Evolutionary conservation across 225 moss, liverwort and hornwort species (phyloP), one percentile per base, ranked within the genome.

Genomic region (Takakia lepidozioides): DNA sequence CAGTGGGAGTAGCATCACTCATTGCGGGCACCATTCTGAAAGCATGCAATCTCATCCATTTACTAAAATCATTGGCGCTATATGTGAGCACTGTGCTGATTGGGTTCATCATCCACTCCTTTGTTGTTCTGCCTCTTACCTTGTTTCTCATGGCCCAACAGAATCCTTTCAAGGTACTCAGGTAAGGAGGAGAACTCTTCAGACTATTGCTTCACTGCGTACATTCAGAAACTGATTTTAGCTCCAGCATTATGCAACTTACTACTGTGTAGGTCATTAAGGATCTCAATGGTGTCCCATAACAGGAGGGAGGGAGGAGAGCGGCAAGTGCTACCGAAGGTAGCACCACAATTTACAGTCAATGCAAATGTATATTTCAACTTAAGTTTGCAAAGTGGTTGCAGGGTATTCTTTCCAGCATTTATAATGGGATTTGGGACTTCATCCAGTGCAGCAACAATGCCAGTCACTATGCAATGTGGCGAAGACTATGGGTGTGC

Each of bases 391-490:
- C 37, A 48, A 18, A 16, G 47, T n/a, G 48, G 40, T 29, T 9
- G 38, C 57, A 75, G 80, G 10, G 63, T 67, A 36, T 93, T 93
- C 50, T 59, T 86, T 27, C 93, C 93, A 38, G 89, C 89, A 5
- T 65, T 93, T 8, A 28, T 89, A 19, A 67, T 93, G 65, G 93
- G 74, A 17, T 62, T 93, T 22, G 93, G 93, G 52, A 89, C 89
- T 34, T 65, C 84, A 1, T 93, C 89, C 1, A 86, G 85, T 56
- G 89, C 93, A 47, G 93, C 93, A 6, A 82, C 86, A 29, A 89
- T 93, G 93, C 89, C 93, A 19, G 71, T 93, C 29, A 86, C 88
- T 46, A 93, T 93, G 89, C 67, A 68, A 48, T 83, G 76, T 42
- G 81, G 81, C 27, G 84, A 86, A 55, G 82, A 86, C 4, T 66